Conservation (phyloP, 208 protist genomes). For the Wallacemonas sp. region DNA sequence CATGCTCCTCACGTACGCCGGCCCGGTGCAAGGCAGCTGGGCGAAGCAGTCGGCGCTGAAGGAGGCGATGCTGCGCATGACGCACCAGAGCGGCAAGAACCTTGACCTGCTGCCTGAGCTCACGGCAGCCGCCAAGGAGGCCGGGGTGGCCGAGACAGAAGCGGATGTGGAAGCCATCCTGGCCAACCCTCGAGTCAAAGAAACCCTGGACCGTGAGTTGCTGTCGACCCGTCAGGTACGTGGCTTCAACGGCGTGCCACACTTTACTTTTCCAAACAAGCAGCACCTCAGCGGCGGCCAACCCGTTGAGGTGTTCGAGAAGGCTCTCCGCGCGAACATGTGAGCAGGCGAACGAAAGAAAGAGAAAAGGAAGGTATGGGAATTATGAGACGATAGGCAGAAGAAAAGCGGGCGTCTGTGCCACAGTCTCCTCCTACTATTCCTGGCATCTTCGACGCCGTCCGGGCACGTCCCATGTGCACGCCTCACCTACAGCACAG, state of each 20-base stretch:
- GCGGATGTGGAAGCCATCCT: slow-evolving; percentile 23
- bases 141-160: slow-evolving; percentile 11
- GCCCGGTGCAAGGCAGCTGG: slow-evolving; percentile 17
- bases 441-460: too few relatives aligned
- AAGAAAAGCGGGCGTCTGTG: too few relatives aligned
- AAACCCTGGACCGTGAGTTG: slow-evolving; percentile 23
- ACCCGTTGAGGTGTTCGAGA: slow-evolving; percentile 30
- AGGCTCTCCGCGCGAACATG: slow-evolving; percentile 13
- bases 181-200: slow-evolving; percentile 4
- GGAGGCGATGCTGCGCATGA: slow-evolving; percentile 41
- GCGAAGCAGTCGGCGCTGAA: slow-evolving; percentile 28
- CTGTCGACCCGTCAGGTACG: not conserved
- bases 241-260: slow-evolving; percentile 25
- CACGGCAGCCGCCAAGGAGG: slow-evolving; percentile 21
- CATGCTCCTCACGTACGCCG: slow-evolving; percentile 31
- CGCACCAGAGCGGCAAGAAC: slow-evolving; percentile 35
- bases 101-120: slow-evolving; percentile 17
- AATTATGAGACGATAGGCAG: too few relatives aligned
- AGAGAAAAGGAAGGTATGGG: too few relatives aligned
- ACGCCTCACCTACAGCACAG: too few relatives aligned
- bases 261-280: slow-evolving; percentile 37
- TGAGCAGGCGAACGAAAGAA: slow-evolving; percentile 1
- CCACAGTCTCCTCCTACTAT: too few relatives aligned
- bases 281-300: slow-evolving; percentile 26
- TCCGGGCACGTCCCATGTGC: too few relatives aligned